Evolutionary conservation across 129 eudicot genomes (phyloP), one percentile per base, ranked within the genome.

Genomic region (Escallonia herrerae): DNA sequence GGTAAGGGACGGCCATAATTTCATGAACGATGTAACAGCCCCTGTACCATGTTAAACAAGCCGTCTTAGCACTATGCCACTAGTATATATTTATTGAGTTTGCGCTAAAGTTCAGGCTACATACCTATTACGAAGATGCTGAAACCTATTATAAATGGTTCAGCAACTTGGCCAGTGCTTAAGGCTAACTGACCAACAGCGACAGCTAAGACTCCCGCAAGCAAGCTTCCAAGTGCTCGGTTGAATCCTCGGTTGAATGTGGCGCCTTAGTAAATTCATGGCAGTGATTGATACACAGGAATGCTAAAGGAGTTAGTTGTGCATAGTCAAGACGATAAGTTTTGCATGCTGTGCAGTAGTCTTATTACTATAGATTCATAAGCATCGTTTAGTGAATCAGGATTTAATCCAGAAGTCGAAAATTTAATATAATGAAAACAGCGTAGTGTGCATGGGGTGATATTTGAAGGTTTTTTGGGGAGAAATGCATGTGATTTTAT

Each of bases 241-340:
- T 89, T 89, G 83, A 89, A 89, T 56, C 96, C 96, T 78, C 84
- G 60, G 56, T 81, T 77, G 14, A 83, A 76, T 45, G 96, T 89
- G 42, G 82, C 84, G 47, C 96, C 96, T 88, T 62, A 11, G 51
- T 3, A 64, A 15, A 72, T 57, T 66, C 48, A 65, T 50, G 12
- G 15, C 53, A 57, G 66, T 37, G 76, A 69, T 49, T 22, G 45
- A 60, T 47, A 10, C 68, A 71, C 6, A 63, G 6, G 9, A 47
- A 22, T 12, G 60, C 15, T 22, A 58, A 6, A 50, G 8, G 44
- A 7, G 67, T 62, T 33, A 33, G 58, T 10, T 51, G 40, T 62
- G 9, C 33, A 22, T 22, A 22, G 33, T 22, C 33, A 22, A 22
- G 33, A 22, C 1, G 33, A 51, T 51, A 5, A 8, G 56, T 6